Base-by-base conservation (phyloP, 176 grass and related monocot species). In the Ensete glaucum region DNA sequence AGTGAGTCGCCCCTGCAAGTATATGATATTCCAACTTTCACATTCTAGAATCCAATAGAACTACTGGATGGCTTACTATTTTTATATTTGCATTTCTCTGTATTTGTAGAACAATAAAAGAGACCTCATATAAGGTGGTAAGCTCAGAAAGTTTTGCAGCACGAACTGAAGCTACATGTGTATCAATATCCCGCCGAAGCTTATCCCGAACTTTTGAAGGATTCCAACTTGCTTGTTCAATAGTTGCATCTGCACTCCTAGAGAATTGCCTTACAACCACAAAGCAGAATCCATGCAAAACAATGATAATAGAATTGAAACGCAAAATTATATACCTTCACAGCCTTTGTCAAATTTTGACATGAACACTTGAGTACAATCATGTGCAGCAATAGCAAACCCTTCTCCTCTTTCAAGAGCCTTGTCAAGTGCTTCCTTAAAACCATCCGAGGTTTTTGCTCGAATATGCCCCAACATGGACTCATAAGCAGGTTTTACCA, bases 181-280 rank as follows among this genome's bases (percentile, higher is more conserved):
- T 66, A 22, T 95, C 96, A 64, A 99, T 89, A 78, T 99, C 96
- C 71, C 96, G 86, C 75, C 78, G 86, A 84, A 99, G 86, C 78
- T 99, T 95, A 80, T 99, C 96, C 72, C 82, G 85, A 74, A 91
- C 76, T 89, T 94, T 99, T 14, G 83, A 94, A 58, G 88, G 78
- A 29, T 99, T 85, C 96, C 96, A 99, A 14, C 82, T 94, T 81
- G 89, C 88, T 94, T 94, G 96, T 71, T 91, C 74, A 78, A 99
- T 91, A 82, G 86, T 78, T 83, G 90, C 91, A 87, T 99, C 96
- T 99, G 86, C 60, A 29, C 81, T 73, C 75, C 27, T 43, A 43
- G 34, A 43, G 34, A 26, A 67, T 29, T 25, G 14, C 12, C 12
- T 34, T 67, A 67, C 64, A 43, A 16, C 64, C 64, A 67, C 25